Conservation (phyloP, 345 rosid genomes). For the Populus simonii region DNA sequence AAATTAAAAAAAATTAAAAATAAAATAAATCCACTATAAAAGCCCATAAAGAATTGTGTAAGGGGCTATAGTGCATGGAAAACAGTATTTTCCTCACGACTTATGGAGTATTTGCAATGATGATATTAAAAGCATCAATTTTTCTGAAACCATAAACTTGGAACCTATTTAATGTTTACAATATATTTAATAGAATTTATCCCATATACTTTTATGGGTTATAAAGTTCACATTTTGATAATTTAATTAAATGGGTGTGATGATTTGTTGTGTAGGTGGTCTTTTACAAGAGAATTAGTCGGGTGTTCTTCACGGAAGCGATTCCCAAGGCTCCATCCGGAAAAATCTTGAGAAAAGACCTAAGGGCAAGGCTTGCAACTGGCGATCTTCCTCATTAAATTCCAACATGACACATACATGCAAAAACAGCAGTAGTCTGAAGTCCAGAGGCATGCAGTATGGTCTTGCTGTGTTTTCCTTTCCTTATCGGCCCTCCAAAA, state of each 20-base stretch:
- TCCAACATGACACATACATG: not conserved
- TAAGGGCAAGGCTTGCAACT: constrained; percentile 51
- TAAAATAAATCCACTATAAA: too few species aligned
- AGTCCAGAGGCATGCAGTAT: not conserved
- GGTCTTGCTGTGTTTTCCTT: not conserved
- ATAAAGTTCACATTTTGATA: not conserved
- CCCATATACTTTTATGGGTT: not conserved
- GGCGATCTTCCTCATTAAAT: constrained; percentile 20
- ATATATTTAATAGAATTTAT: not conserved
- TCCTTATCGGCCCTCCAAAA: not conserved
- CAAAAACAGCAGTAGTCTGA: not conserved
- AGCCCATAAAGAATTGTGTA: too few species aligned
- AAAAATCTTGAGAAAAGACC: constrained; percentile 76
- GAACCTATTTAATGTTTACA: too few species aligned
- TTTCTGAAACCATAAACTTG: not conserved
- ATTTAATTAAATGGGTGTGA: not conserved
- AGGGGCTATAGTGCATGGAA: too few species aligned
- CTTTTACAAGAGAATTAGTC: constrained; percentile 67
- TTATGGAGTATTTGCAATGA: too few species aligned
- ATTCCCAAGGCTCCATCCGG: constrained; percentile 89
- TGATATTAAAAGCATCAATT: too few species aligned
- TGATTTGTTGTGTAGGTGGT: constrained; percentile 50
- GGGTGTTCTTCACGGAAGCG: constrained; percentile 60
- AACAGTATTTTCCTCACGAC: too few species aligned
- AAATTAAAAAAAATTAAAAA: too few species aligned